A percentile compares a stretch with the other conserved stretches of the same genome.
These are phyloP conservation scores for Colletotrichum incanum DNA, from an alignment of 2,329 filamentous ascomycete genomes.

Conservation along the genomic window DNA sequence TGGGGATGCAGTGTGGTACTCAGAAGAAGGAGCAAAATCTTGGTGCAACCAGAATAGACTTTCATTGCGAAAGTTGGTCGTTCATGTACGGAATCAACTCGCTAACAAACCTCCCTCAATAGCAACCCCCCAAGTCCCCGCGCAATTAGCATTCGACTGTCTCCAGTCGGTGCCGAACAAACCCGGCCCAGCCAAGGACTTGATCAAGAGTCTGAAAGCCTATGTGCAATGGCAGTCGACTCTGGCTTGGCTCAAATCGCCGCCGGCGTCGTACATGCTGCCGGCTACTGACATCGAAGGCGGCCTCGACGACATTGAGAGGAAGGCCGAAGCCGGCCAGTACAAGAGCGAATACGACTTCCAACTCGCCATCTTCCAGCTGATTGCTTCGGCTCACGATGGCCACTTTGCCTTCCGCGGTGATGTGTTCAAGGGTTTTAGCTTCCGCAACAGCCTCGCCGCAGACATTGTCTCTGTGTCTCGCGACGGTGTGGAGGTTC, in stretches of 20 bases:
- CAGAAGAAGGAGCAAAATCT: not conserved
- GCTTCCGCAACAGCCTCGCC: conserved; percentile 54
- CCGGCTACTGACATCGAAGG: conserved; percentile 64
- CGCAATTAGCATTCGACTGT: conserved; percentile 56
- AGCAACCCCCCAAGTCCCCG: conserved; percentile 54
- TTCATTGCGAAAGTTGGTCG: not conserved
- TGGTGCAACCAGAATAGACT: not conserved
- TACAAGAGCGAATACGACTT: conserved; percentile 71
- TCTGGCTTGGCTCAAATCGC: conserved; percentile 64
- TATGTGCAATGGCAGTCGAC: conserved; percentile 66
- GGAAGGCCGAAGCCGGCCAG: conserved; percentile 57
- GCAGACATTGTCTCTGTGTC: conserved; percentile 72
- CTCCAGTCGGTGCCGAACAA: conserved; percentile 58
- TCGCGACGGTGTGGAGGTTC: conserved; percentile 70
- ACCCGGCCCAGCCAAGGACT: conserved; percentile 51
- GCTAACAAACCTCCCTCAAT: conserved; percentile 9
- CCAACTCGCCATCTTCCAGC: conserved; percentile 66
- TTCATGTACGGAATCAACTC: not conserved
- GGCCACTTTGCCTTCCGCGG: conserved; percentile 74
- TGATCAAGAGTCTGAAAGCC: conserved; percentile 57
- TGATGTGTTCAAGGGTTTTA: conserved; percentile 68
- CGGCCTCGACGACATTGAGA: conserved; percentile 61
- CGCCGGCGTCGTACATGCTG: conserved; percentile 66
- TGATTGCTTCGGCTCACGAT: conserved; percentile 71
- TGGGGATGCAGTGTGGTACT: not conserved